phyloP scores from a whole-genome alignment of 495 filamentous ascomycete species.

The Copromyces sp. region DNA sequence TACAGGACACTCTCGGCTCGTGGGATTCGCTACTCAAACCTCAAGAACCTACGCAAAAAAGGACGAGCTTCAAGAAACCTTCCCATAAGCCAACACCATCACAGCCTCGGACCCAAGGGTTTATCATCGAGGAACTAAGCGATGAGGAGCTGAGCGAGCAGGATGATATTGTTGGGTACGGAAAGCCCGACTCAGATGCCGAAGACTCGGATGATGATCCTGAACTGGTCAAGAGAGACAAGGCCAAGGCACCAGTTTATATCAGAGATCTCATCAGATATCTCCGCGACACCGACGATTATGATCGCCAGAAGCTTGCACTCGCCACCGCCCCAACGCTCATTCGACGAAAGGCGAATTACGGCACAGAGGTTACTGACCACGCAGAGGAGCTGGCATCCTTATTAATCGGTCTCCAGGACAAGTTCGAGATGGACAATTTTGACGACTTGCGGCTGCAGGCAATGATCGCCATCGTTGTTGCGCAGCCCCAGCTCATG shows the following conservation, averaged over 20 bases:
- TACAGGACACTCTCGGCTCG: constrained; percentile 55
- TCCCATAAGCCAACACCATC: constrained; percentile 10
- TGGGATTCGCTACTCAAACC: constrained; percentile 37
- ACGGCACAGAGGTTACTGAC: constrained; percentile 77
- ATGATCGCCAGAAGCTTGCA: constrained; percentile 73
- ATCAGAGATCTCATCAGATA: constrained; percentile 75
- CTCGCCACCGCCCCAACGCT: constrained; percentile 64
- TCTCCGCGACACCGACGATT: constrained; percentile 70
- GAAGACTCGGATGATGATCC: constrained; percentile 91
- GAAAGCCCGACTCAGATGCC: constrained; percentile 84
- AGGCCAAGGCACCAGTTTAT: constrained; percentile 80
- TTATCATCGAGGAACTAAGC: constrained; percentile 61
- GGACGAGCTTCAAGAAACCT: constrained; percentile 6
- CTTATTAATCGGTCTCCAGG: constrained; percentile 64
- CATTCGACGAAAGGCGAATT: constrained; percentile 79
- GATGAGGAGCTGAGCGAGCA: constrained; percentile 49
- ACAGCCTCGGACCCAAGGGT: constrained; percentile 19
- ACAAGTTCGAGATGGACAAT: constrained; percentile 63
- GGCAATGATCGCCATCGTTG: constrained; percentile 73
- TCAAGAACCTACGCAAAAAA: constrained; percentile 1
- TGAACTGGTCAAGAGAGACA: constrained; percentile 70
- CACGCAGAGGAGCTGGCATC: constrained; percentile 74
- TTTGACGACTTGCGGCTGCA: constrained; percentile 72
- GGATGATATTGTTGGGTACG: constrained; percentile 70
- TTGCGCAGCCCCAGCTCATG: constrained; percentile 66